A percentile compares a stretch with the other conserved stretches of the same genome.
phyloP scores from a whole-genome alignment of 2,329 filamentous ascomycete genomes.

The Pseudopyricularia javanii region DNA sequence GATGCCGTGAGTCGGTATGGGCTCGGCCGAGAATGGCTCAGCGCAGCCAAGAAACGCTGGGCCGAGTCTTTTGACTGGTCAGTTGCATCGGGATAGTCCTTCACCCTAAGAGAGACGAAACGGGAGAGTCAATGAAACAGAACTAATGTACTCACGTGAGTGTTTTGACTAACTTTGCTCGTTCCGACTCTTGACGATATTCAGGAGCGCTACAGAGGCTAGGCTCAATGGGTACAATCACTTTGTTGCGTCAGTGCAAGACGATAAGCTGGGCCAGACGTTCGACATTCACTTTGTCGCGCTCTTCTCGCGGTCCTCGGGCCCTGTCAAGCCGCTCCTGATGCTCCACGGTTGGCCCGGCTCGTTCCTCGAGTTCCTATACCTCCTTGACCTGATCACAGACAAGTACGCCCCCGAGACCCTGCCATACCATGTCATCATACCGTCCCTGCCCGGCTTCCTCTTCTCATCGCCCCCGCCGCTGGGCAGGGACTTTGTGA shows the following conservation, averaged over 20 bases:
- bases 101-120: background rate
- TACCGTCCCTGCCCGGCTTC: slow-evolving; percentile 43
- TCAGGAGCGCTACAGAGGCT: slow-evolving; percentile 5
- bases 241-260: slow-evolving; percentile 26
- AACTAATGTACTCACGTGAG: no score
- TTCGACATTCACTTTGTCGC: slow-evolving; percentile 39
- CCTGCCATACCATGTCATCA: slow-evolving; percentile 44
- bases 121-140: background rate
- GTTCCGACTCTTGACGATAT: no score
- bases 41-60: slow-evolving; percentile 26
- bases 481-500: slow-evolving; percentile 26
- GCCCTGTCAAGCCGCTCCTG: slow-evolving; percentile 34
- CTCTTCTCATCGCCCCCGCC: slow-evolving; percentile 34
- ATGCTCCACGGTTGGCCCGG: slow-evolving; percentile 45
- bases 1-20: slow-evolving; percentile 2
- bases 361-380: slow-evolving; percentile 42
- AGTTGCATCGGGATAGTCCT: no score
- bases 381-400: slow-evolving; percentile 30
- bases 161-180: background rate
- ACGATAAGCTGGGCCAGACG: slow-evolving; percentile 15
- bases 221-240: slow-evolving; percentile 35
- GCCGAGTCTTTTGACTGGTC: slow-evolving; percentile 33
- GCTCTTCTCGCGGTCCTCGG: slow-evolving; percentile 34
- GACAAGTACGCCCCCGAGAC: slow-evolving; percentile 33
- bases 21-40: slow-evolving; percentile 28